phyloP scores from a whole-genome alignment of 139 green algal species.

The Chlorokybus atmophyticus region DNA sequence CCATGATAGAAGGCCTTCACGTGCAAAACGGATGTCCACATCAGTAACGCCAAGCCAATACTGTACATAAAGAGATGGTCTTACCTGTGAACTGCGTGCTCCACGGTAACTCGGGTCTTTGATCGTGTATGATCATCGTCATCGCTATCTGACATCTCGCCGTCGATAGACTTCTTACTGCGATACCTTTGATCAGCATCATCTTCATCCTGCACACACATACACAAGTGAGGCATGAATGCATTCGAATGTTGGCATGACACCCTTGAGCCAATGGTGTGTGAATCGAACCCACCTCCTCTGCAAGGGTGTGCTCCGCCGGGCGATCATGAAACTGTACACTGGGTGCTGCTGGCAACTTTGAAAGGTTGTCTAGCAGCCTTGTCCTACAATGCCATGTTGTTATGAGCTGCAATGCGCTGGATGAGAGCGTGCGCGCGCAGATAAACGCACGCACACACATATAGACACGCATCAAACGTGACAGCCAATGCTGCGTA shows the following conservation, averaged over 20 bases:
- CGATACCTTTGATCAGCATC: constrained; percentile 8
- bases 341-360: constrained; percentile 23
- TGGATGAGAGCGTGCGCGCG: too few species aligned
- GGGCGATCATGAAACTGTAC: constrained; percentile 23
- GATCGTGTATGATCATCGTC: too few species aligned
- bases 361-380: constrained; percentile 27
- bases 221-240: neutral
- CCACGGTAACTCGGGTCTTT: too few species aligned
- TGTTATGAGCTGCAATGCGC: constrained; percentile 2
- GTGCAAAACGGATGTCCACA: too few species aligned
- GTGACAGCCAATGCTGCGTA: neutral
- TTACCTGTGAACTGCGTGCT: too few species aligned
- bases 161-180: too few species aligned
- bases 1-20: too few species aligned
- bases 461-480: neutral
- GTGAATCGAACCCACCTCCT: constrained; percentile 15
- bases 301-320: constrained; percentile 10
- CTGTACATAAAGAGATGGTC: too few species aligned
- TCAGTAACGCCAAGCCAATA: too few species aligned
- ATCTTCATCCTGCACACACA: constrained; percentile 6
- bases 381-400: constrained; percentile 17
- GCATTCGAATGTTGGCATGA: neutral
- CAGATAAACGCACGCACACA: too few species aligned
- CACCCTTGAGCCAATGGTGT: neutral
- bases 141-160: too few species aligned